phyloP scores from a whole-genome alignment of 805 yeast genomes.

The Metschnikowia vanudenii region DNA sequence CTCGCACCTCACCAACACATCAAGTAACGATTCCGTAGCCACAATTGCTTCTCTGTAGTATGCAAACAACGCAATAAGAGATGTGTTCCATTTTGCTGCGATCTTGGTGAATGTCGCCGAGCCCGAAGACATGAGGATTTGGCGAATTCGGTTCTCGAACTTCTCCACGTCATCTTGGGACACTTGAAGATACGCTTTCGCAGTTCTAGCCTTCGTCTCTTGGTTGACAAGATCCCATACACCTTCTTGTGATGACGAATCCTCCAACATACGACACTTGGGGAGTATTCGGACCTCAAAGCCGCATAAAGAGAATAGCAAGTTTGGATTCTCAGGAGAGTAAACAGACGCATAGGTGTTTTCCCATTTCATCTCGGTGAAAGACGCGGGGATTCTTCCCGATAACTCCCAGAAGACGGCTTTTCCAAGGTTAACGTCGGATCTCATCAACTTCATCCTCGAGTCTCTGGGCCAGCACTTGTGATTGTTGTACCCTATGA shows the following conservation, averaged over 20 bases:
- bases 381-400: conserved; percentile 72
- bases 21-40: conserved; percentile 74
- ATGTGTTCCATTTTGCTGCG: conserved; percentile 95
- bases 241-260: conserved; percentile 65
- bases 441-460: conserved; percentile 86
- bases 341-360: conserved; percentile 83
- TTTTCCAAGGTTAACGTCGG: conserved; percentile 88
- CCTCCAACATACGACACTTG: conserved; percentile 55
- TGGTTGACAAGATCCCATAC: conserved; percentile 85
- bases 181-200: conserved; percentile 83
- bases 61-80: conserved; percentile 78
- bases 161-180: conserved; percentile 74
- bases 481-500: conserved; percentile 81
- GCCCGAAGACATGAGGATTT: conserved; percentile 91
- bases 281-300: conserved; percentile 91
- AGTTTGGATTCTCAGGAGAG: conserved; percentile 84
- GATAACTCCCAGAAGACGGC: conserved; percentile 91
- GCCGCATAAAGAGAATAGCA: conserved; percentile 89
- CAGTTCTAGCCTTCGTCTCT: conserved; percentile 77
- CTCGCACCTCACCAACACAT: conserved; percentile 83
- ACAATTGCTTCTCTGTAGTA: conserved; percentile 93
- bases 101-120: conserved; percentile 92
- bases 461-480: conserved; percentile 94
- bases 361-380: conserved; percentile 76
- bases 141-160: conserved; percentile 82